Conservation (phyloP, 257 asterid species). For the Parsonsia alboflavescens region DNA sequence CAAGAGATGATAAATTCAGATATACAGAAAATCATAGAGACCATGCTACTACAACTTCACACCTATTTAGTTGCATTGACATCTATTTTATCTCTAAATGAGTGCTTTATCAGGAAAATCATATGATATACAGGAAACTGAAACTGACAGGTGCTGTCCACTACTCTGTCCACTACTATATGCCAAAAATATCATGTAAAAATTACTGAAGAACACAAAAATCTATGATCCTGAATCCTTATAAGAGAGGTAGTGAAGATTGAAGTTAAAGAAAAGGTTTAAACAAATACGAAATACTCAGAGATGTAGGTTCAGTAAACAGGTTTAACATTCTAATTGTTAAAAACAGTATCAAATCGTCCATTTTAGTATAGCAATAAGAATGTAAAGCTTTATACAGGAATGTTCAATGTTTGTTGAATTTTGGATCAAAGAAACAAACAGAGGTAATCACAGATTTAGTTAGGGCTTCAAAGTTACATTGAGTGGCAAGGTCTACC, state of each 20-base stretch:
- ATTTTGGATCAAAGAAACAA: not conserved
- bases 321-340: too few relatives aligned
- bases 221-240: too few relatives aligned
- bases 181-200: not conserved
- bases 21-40: too few relatives aligned
- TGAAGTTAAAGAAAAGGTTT: too few relatives aligned
- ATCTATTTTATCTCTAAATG: not conserved
- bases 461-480: not conserved
- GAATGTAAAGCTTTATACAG: not conserved
- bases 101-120: not conserved
- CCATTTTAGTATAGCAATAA: not conserved
- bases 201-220: too few relatives aligned
- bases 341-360: too few relatives aligned
- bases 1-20: not conserved
- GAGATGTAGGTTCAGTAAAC: too few relatives aligned
- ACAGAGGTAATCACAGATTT: not conserved
- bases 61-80: not conserved
- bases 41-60: not conserved
- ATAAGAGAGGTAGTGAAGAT: too few relatives aligned
- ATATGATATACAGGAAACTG: not conserved
- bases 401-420: not conserved
- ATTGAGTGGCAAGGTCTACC: not conserved
- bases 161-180: not conserved
- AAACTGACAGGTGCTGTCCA: not conserved
- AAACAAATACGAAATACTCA: too few relatives aligned